phyloP scores from a whole-genome alignment of 768 basidiomycete species.

The Suillus occidentalis region DNA sequence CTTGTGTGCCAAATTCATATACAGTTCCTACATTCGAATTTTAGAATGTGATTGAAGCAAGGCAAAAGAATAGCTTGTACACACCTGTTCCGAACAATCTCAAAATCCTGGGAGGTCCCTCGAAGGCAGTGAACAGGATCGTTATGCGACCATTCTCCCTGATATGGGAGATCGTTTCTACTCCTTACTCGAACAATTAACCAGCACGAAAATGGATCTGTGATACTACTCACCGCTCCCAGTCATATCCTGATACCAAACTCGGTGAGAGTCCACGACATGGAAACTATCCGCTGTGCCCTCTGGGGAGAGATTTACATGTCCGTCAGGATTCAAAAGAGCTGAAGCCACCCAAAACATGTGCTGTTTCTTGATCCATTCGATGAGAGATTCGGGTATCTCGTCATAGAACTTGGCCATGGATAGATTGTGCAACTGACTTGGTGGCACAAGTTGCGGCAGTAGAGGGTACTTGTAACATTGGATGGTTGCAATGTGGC shows the following conservation, averaged over 20 bases:
- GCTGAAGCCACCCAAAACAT: constrained; percentile 75
- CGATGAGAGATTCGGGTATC: constrained; percentile 50
- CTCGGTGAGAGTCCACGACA: constrained; percentile 49
- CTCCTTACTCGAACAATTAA: constrained; percentile 32
- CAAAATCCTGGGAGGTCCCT: constrained; percentile 58
- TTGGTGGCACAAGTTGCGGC: neutral
- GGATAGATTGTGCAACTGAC: neutral
- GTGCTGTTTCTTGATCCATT: constrained; percentile 65
- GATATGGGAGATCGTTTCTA: constrained; percentile 61
- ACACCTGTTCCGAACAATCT: constrained; percentile 59
- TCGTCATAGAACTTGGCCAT: constrained; percentile 63
- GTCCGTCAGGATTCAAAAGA: constrained; percentile 54
- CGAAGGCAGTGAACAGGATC: constrained; percentile 60
- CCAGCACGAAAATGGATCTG: neutral
- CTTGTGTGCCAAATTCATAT: constrained; percentile 62
- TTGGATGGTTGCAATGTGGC: too few species aligned
- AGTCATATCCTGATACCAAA: constrained; percentile 75
- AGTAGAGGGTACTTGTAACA: neutral
- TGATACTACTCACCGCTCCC: constrained; percentile 51
- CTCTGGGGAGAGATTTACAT: constrained; percentile 71
- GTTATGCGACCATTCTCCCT: constrained; percentile 66
- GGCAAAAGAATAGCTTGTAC: constrained; percentile 7
- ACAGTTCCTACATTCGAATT: constrained; percentile 44
- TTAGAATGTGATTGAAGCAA: neutral
- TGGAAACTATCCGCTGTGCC: constrained; percentile 63